Evolutionary conservation across 352 stramenopile genomes (phyloP).

Genomic region (Synura sp.): DNA sequence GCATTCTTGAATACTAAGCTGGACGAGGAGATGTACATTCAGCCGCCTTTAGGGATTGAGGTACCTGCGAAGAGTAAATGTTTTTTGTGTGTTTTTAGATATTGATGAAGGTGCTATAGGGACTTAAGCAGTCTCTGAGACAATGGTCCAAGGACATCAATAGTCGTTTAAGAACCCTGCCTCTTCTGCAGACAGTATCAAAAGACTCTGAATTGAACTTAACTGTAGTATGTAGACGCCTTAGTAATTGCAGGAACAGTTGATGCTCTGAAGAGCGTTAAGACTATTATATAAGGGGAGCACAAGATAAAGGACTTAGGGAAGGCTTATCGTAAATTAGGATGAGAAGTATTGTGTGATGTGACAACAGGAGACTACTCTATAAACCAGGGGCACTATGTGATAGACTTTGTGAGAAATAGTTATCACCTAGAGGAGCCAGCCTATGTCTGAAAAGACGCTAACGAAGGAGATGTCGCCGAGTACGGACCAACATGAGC

Average conservation of each 20-base stretch:
- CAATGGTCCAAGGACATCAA: conserved; percentile 5
- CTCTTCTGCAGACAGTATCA: conserved; percentile 2
- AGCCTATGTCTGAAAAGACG: background rate
- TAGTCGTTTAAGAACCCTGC: background rate
- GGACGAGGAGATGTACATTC: conserved; percentile 10
- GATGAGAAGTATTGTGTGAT: background rate
- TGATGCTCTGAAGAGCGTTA: background rate
- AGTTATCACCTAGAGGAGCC: background rate
- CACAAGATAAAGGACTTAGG: conserved; percentile 7
- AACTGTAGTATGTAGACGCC: conserved; percentile 9
- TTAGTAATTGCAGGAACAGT: conserved; percentile 19
- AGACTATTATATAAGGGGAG: background rate
- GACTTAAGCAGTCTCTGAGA: conserved; percentile 8
- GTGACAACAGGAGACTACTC: no score
- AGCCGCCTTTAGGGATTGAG: background rate
- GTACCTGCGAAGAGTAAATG: background rate
- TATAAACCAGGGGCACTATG: background rate
- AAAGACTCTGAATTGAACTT: background rate
- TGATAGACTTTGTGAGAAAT: conserved; percentile 3
- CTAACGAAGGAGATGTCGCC: conserved; percentile 2
- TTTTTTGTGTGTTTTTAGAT: no score
- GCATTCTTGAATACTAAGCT: background rate
- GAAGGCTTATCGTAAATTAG: background rate
- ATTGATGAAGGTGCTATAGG: conserved; percentile 20
- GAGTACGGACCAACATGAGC: conserved; percentile 13